Conservation (phyloP, 164 flowering plant genomes). For the Nymphaea thermarum region DNA sequence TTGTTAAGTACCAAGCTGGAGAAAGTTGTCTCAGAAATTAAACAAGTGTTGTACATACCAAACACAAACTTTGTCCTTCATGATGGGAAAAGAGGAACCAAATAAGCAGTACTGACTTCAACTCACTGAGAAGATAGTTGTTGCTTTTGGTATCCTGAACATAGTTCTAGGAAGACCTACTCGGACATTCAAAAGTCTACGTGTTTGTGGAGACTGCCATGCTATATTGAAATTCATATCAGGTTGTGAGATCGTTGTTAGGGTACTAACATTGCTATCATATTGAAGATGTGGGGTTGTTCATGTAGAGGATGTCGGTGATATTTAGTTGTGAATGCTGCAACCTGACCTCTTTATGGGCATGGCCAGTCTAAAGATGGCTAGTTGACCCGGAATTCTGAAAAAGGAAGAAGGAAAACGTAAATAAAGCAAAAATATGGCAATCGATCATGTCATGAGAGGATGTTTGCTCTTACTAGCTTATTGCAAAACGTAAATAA, state of each 20-base stretch:
- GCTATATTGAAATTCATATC: slow-evolving; percentile 48
- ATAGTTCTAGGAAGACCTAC: too few species aligned
- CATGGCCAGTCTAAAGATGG: background rate
- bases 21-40: slow-evolving; percentile 21
- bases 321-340: background rate
- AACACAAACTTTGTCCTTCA: slow-evolving; percentile 63
- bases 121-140: slow-evolving; percentile 83
- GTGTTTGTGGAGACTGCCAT: slow-evolving; percentile 82
- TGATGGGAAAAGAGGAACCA: slow-evolving; percentile 52
- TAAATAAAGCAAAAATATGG: background rate
- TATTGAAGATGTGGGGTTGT: slow-evolving; percentile 45
- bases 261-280: slow-evolving; percentile 73
- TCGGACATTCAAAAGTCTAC: slow-evolving; percentile 50
- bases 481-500: background rate
- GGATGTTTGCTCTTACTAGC: too few species aligned
- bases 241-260: slow-evolving; percentile 51
- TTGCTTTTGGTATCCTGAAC: slow-evolving; percentile 54
- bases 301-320: slow-evolving; percentile 86
- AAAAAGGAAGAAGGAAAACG: background rate
- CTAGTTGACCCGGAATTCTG: too few species aligned
- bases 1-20: slow-evolving; percentile 47
- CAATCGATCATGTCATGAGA: background rate
- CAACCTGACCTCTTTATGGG: background rate
- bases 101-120: slow-evolving; percentile 61
- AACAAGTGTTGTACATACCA: slow-evolving; percentile 57